Evolutionary conservation across 345 rosid species (phyloP), one percentile per base, ranked within the genome.

Genomic region (Mallotus nudiflorus): DNA sequence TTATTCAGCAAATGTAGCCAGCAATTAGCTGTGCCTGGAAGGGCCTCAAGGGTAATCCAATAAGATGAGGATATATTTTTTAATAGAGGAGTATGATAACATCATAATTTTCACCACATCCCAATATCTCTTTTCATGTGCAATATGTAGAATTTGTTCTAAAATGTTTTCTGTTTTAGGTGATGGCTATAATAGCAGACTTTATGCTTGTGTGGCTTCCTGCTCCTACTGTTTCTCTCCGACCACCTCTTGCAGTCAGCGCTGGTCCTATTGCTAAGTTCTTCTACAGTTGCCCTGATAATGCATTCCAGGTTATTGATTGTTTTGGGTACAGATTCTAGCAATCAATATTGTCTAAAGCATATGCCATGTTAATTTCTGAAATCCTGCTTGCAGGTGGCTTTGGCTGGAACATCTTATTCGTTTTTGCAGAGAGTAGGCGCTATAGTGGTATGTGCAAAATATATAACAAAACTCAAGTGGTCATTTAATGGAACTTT

Each of bases 201-300:
- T 94, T 91, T 82, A 94, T 94, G 98, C 95, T 91, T 33, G 98
- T 94, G 39, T 94, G 84, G 83, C 97, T 94, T 61, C 98, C 97
- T 77, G 98, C 97, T 65, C 97, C 98, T 62, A 88, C 98, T 0
- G 95, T 94, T 40, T 75, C 97, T 80, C 92, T 94, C 6, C 88
- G 91, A 60, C 83, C 96, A 56, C 87, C 96, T 69, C 80, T 88
- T 48, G 82, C 91, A 63, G 83, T 75, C 75, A 74, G 70, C 74
- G 97, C 92, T 27, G 89, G 98, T 59, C 73, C 88, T 19, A 42
- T 91, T 74, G 77, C 97, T 74, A 91, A 86, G 82, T 91, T 94
- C 85, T 91, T 94, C 88, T 73, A 92, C 75, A 80, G 66, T 80
- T 95, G 98, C 72, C 99, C 98, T n/a, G 99, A 95, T 37, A 92